phyloP scores from a whole-genome alignment of 2,329 filamentous ascomycete genomes.

The Xylariales sp. region DNA sequence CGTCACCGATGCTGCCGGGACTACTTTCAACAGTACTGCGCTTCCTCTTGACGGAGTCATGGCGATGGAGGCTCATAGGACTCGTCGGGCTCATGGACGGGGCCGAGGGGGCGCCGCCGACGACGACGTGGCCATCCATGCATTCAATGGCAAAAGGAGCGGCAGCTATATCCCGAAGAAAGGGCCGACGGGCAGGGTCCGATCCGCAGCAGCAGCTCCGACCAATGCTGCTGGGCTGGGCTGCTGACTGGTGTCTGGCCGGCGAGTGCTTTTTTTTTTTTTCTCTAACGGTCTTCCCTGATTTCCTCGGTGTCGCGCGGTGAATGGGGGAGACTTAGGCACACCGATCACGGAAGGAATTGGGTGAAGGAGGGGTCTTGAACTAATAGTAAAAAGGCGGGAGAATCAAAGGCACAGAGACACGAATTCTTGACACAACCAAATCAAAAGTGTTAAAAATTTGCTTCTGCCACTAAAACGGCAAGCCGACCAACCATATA shows the following conservation, averaged over 20 bases:
- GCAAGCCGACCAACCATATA: constrained; percentile 34
- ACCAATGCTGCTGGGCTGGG: constrained; percentile 31
- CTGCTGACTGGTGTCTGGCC: constrained; percentile 35
- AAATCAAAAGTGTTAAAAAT: constrained; percentile 39
- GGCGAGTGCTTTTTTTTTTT: constrained; percentile 24
- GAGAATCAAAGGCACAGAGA: constrained; percentile 27
- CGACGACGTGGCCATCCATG: constrained; percentile 62
- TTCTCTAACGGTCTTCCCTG: constrained; percentile 9
- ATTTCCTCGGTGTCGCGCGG: constrained; percentile 35
- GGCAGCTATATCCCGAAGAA: constrained; percentile 33
- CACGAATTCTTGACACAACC: constrained; percentile 26
- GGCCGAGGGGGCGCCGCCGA: constrained; percentile 58
- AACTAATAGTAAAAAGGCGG: constrained; percentile 45
- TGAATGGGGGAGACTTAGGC: constrained; percentile 37
- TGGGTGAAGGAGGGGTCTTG: constrained; percentile 46
- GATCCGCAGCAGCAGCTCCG: constrained; percentile 36
- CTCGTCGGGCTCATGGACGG: constrained; percentile 66
- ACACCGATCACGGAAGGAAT: constrained; percentile 50
- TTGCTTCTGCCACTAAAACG: constrained; percentile 41
- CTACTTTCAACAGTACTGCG: constrained; percentile 70
- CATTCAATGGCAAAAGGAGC: constrained; percentile 45
- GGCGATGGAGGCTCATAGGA: constrained; percentile 63
- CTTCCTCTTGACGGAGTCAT: constrained; percentile 69
- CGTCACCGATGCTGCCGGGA: constrained; percentile 67
- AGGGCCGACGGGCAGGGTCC: constrained; percentile 31